These are phyloP conservation scores for Exophiala oligosperma DNA, from an alignment of 2,329 filamentous ascomycete genomes.

Conservation along the genomic window DNA sequence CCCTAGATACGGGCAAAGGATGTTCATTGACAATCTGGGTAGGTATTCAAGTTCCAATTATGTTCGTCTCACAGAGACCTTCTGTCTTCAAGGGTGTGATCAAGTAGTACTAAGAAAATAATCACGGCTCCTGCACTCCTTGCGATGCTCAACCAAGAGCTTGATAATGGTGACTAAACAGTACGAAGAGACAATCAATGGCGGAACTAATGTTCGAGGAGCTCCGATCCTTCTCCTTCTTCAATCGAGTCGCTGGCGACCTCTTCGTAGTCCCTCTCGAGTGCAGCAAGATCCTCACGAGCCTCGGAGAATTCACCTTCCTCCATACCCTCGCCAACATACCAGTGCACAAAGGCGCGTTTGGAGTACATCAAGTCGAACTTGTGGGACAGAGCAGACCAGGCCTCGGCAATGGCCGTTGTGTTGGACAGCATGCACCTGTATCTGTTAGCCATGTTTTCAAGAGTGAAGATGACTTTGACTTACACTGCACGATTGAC, in stretches of 20 bases:
- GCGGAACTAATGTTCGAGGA: constrained; percentile 74
- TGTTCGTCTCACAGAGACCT: constrained; percentile 19
- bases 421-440: constrained; percentile 95
- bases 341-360: constrained; percentile 99
- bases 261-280: constrained; percentile 99
- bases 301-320: constrained; percentile 99
- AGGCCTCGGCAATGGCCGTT: constrained; percentile 96
- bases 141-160: constrained; percentile 7
- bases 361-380: constrained; percentile 99
- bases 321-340: constrained; percentile 99
- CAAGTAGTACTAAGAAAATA: constrained; percentile 4
- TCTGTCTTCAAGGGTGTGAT: constrained; percentile 4
- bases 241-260: constrained; percentile 93
- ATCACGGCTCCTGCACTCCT: constrained; percentile 19
- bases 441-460: constrained; percentile 15
- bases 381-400: constrained; percentile 94
- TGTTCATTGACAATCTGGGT: neutral
- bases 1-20: neutral
- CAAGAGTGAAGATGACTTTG: neutral
- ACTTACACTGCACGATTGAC: constrained; percentile 97
- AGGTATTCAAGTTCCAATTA: neutral
- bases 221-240: constrained; percentile 79
- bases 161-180: neutral
- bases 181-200: neutral
- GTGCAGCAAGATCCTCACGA: constrained; percentile 94